Evolutionary conservation across 2,329 filamentous ascomycete species (phyloP).

Genomic region (Apiospora koreana): DNA sequence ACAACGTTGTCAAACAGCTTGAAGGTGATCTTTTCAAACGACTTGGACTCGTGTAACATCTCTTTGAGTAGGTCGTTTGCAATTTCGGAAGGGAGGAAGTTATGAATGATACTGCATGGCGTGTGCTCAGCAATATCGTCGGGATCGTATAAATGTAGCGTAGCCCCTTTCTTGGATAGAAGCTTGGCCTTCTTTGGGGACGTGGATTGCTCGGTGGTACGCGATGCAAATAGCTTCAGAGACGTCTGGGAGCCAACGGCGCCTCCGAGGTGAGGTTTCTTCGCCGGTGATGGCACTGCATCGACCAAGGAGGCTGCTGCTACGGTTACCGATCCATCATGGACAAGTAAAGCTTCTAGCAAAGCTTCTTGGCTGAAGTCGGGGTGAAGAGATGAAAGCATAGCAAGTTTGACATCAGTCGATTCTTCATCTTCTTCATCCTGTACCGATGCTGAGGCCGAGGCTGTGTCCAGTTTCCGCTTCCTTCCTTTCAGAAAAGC

Average conservation of each 20-base stretch:
- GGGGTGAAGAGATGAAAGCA: slow-evolving; percentile 77
- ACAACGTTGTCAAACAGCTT: slow-evolving; percentile 89
- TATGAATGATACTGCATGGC: slow-evolving; percentile 89
- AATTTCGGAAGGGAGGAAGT: slow-evolving; percentile 73
- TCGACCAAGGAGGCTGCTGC: slow-evolving; percentile 59
- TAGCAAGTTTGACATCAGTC: slow-evolving; percentile 86
- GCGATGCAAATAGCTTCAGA: slow-evolving; percentile 51
- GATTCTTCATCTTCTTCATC: slow-evolving; percentile 63
- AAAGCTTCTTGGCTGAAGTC: slow-evolving; percentile 63
- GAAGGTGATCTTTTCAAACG: slow-evolving; percentile 73
- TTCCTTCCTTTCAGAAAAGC: slow-evolving; percentile 57
- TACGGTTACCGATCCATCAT: slow-evolving; percentile 73
- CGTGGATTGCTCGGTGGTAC: slow-evolving; percentile 14
- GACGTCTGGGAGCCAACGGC: slow-evolving; percentile 63
- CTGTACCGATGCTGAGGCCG: slow-evolving; percentile 16
- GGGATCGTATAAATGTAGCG: slow-evolving; percentile 80
- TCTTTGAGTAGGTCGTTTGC: slow-evolving; percentile 77
- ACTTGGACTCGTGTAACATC: slow-evolving; percentile 70
- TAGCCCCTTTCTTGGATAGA: slow-evolving; percentile 75
- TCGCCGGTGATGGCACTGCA: slow-evolving; percentile 27
- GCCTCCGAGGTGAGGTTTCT: slow-evolving; percentile 32
- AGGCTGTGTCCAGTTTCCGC: slow-evolving; percentile 42
- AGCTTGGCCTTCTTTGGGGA: slow-evolving; percentile 47
- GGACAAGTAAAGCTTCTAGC: slow-evolving; percentile 76
- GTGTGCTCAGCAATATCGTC: slow-evolving; percentile 80